Conservation (phyloP, 192 early-diverging fungal species). For the Entrophospora sp. region DNA sequence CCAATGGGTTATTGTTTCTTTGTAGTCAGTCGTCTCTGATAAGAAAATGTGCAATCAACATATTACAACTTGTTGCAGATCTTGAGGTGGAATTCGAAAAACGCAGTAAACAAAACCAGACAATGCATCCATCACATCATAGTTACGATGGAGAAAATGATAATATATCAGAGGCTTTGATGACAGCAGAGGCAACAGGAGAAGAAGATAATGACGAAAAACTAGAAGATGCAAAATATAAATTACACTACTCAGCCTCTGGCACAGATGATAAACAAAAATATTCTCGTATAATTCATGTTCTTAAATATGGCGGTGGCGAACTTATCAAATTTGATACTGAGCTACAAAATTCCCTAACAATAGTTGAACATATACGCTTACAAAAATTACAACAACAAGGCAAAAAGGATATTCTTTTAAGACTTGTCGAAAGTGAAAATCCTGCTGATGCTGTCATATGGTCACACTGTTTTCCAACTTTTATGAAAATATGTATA, state of each 20-base stretch:
- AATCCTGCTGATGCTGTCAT: constrained; percentile 24
- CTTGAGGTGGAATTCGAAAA: constrained; percentile 37
- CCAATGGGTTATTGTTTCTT: constrained; percentile 63
- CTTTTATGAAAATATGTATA: constrained; percentile 53
- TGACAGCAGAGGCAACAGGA: too few species aligned
- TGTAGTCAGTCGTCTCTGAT: constrained; percentile 46
- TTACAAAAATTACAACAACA: constrained; percentile 44
- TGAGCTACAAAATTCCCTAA: constrained; percentile 27
- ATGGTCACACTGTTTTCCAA: constrained; percentile 64
- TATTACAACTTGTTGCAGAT: constrained; percentile 44
- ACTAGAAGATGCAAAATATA: neutral
- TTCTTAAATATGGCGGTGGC: constrained; percentile 30
- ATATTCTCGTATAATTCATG: constrained; percentile 28
- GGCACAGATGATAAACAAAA: constrained; percentile 3
- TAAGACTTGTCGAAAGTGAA: constrained; percentile 25
- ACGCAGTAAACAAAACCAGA: constrained; percentile 10
- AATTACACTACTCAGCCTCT: constrained; percentile 3
- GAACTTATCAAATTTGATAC: constrained; percentile 45
- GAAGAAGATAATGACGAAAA: neutral
- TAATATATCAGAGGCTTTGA: constrained; percentile 22
- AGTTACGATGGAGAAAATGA: constrained; percentile 19
- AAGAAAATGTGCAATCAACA: constrained; percentile 50
- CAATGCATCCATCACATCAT: neutral
- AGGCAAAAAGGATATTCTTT: constrained; percentile 42
- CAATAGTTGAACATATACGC: constrained; percentile 31